Conservation (phyloP, 495 filamentous ascomycete genomes). For the Sordaria brevicollis region DNA sequence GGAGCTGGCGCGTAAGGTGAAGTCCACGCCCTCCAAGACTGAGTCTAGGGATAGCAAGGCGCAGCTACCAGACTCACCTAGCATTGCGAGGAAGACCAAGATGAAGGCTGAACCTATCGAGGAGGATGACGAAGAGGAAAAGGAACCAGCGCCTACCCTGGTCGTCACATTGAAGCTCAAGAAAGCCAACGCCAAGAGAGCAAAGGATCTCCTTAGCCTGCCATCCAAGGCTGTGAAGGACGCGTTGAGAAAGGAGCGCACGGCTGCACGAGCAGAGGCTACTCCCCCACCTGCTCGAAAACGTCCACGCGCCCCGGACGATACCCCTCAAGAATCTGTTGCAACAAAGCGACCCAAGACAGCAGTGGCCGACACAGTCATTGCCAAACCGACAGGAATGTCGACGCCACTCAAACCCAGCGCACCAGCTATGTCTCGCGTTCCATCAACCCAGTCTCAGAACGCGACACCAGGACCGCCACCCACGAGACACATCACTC, state of each 20-base stretch:
- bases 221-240: slow-evolving; percentile 32
- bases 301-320: slow-evolving; percentile 29
- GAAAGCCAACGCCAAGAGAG: slow-evolving; percentile 28
- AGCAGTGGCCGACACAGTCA: slow-evolving; percentile 7
- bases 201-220: slow-evolving; percentile 33
- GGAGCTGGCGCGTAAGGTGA: slow-evolving; percentile 25
- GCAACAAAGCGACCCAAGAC: slow-evolving; percentile 24
- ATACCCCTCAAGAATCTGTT: slow-evolving; percentile 11
- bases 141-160: slow-evolving; percentile 6
- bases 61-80: slow-evolving; percentile 26
- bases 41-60: slow-evolving; percentile 18
- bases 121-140: slow-evolving; percentile 19
- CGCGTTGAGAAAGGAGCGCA: slow-evolving; percentile 28
- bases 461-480: slow-evolving; percentile 26
- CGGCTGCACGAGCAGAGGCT: slow-evolving; percentile 24
- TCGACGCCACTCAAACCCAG: slow-evolving; percentile 34
- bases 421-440: slow-evolving; percentile 36
- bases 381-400: slow-evolving; percentile 18
- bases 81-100: slow-evolving; percentile 26
- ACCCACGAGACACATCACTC: slow-evolving; percentile 25
- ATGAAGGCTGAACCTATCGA: slow-evolving; percentile 16
- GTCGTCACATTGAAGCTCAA: slow-evolving; percentile 32
- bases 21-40: slow-evolving; percentile 22
- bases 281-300: slow-evolving; percentile 30
- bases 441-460: slow-evolving; percentile 35